Base-by-base conservation (phyloP, 169 alveolate genomes). In the Neospora caninum region DNA sequence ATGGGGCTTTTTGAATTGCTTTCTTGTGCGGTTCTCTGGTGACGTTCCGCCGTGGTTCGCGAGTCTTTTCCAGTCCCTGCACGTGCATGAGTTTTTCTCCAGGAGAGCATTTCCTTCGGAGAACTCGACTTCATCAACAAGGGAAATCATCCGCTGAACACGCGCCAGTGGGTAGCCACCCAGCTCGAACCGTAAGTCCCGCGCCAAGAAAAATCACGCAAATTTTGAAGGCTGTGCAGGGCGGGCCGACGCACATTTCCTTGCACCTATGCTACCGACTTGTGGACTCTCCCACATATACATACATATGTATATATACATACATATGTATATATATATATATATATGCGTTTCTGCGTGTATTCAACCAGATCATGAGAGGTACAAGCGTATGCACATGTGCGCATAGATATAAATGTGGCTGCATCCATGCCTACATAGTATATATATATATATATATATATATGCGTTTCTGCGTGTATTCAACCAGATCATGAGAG, bases 81-180 rank as follows among this genome's bases (percentile, higher is more conserved):
- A 49, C 4, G 4, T 49, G 58, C 4, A 13, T 49, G 58, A 4
- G 58, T 13, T 49, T 22, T 64, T 64, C 20, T 64, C 73, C 70
- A 45, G 64, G 80, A 84, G 22, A 83, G 92, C 49, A 64, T 93
- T 13, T 84, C 92, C 13, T 31, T 53, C 82, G 93, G 93, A 58
- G 95, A 93, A 49, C 43, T 93, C 42, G 95, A 93, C 93, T 93
- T 87, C 88, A 36, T 93, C 73, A 73, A 88, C 67, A 31, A 78
- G 54, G 83, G 88, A 36, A 18, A 43, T 1, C 70, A 54, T 31
- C 95, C 95, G 16, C 58, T 88, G 36, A 93, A 93, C 54, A 92
- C 86, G 34, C 95, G 95, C 43, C 95, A 93, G 88, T 93, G 95
- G 95, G 41, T 93, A 18, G 95, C 95, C 64, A 86, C 93, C 10